Percentiles rank a stretch among this genome's conserved stretches.
Evolutionary conservation across 148 eudicot genomes (phyloP).

Genomic region (Dianthus caryophyllus): DNA sequence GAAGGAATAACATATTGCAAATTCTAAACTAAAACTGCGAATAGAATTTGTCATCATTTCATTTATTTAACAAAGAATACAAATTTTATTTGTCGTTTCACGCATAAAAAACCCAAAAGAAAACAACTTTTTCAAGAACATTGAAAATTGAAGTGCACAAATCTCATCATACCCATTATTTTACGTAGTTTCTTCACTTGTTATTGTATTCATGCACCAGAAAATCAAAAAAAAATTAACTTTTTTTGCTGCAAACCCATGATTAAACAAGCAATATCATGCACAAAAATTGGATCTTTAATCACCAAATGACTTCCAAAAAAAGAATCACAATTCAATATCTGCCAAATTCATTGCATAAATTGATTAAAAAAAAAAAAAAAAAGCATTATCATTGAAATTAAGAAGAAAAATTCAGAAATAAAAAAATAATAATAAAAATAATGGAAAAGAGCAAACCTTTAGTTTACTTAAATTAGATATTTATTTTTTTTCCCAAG

Average conservation of each 20-base stretch:
- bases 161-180: no score
- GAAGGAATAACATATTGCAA: no score
- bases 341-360: slow-evolving; percentile 12
- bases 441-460: slow-evolving; percentile 8
- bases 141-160: background rate
- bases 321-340: slow-evolving; percentile 7
- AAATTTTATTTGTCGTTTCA: no score
- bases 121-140: background rate
- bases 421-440: background rate
- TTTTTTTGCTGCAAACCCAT: slow-evolving; percentile 12
- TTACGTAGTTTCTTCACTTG: background rate
- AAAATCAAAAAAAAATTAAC: background rate
- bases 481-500: background rate
- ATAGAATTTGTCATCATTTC: no score
- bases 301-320: background rate
- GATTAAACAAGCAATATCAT: background rate
- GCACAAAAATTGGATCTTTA: background rate
- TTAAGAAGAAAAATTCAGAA: background rate
- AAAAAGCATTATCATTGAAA: background rate
- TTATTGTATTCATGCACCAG: slow-evolving; percentile 9
- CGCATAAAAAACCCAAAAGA: background rate
- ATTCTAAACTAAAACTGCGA: no score
- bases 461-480: slow-evolving; percentile 1
- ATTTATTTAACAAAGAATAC: no score
- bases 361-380: background rate